Evolutionary conservation across 2,329 filamentous ascomycete genomes (phyloP), one percentile per base, ranked within the genome.

Genomic region (Simplicillium aogashimaense): DNA sequence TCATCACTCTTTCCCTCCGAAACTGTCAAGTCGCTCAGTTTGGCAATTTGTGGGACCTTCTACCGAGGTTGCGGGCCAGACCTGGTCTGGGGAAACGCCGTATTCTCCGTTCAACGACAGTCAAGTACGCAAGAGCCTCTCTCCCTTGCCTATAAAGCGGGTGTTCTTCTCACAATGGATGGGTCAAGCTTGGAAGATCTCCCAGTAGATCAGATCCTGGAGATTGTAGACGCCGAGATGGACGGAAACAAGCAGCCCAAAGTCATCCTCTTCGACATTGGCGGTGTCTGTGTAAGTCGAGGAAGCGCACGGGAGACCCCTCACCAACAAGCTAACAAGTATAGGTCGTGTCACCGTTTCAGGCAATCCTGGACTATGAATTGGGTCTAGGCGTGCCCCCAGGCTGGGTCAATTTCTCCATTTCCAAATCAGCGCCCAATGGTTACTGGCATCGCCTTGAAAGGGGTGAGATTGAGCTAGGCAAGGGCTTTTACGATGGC

Each of bases 291-390:
- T 72, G 90, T 95, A 82, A 71, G 86, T 79, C 6, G 15, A 36
- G 7, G 16, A 12, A 16, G 6, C 10, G 18, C 15, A 18, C 7
- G 18, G 10, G 12, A 20, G 25, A 14, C n/a, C n/a, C 17, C 17
- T 14, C 13, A 17, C 3, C 12, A 17, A 20, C 33, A 32, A 20
- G 17, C 16, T 43, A 14, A 29, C 11, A 11, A 11, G 12, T 3
- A 4, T 25, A 94, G 89, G 87, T 95, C 40, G 69, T 83, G 17
- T 95, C 88, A 1, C 92, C 92, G 9, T 89, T 98, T 54, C 87
- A 94, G 65, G 81, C 86, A 2, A 97, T 98, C 52, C 72, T 94
- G 42, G 83, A 94, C 63, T 95, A 95, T 59, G 92, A 97, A 58
- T 65, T 81, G 40, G 67, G 74, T 44, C 70, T 85, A 42, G 72